Conservation (phyloP, 495 filamentous ascomycete genomes). For the Astrothelium macrocarpum region DNA sequence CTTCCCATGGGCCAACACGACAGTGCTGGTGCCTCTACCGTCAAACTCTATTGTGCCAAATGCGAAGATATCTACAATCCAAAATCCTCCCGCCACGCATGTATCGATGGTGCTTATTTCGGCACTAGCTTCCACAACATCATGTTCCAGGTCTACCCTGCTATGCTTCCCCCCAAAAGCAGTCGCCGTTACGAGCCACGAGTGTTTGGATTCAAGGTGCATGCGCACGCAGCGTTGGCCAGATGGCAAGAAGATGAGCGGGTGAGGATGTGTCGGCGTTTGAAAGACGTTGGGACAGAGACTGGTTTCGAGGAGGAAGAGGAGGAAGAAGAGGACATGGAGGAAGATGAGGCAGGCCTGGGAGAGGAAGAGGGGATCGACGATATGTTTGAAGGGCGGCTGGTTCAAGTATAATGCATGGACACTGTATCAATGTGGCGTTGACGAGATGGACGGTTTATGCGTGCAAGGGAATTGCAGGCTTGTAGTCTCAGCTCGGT, state of each 20-base stretch:
- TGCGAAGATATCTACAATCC: slow-evolving; percentile 99
- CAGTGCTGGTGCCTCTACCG: slow-evolving; percentile 69
- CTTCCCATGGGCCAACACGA: slow-evolving; percentile 91
- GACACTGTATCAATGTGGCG: not conserved
- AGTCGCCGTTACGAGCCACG: slow-evolving; percentile 75
- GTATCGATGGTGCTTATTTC: slow-evolving; percentile 96
- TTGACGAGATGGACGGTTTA: not conserved
- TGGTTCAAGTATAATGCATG: slow-evolving; percentile 2
- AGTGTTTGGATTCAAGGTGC: slow-evolving; percentile 91
- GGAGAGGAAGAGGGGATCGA: slow-evolving; percentile 26
- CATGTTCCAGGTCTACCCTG: slow-evolving; percentile 95
- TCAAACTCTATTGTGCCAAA: slow-evolving; percentile 91
- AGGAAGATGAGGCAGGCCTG: slow-evolving; percentile 33
- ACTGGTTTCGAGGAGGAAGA: slow-evolving; percentile 49
- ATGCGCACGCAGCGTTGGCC: slow-evolving; percentile 75
- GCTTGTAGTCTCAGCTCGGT: not conserved
- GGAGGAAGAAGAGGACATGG: slow-evolving; percentile 39
- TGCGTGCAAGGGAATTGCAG: not conserved
- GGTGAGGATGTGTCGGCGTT: slow-evolving; percentile 65
- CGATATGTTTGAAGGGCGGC: slow-evolving; percentile 26
- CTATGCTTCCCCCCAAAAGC: slow-evolving; percentile 75
- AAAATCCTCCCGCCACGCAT: slow-evolving; percentile 89
- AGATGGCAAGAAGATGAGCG: slow-evolving; percentile 81
- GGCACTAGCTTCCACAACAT: slow-evolving; percentile 98
- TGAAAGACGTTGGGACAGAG: slow-evolving; percentile 45